Evolutionary conservation across 345 rosid genomes (phyloP).

Genomic region (Syzygium aromaticum): DNA sequence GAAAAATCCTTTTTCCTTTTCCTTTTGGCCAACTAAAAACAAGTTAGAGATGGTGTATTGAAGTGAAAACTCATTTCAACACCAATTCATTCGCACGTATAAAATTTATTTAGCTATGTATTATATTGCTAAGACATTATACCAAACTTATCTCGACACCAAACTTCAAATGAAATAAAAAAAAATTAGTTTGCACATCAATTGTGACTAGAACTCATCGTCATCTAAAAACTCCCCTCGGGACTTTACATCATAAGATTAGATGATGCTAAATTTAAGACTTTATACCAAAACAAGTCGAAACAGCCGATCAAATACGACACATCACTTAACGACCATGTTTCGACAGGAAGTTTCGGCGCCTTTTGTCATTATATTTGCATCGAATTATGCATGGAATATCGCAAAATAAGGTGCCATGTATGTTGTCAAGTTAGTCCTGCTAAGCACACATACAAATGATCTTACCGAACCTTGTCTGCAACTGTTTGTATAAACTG

Average conservation of each 20-base stretch:
- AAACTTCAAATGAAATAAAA: background rate
- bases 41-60: background rate
- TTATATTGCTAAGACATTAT: too few species aligned
- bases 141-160: background rate
- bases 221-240: background rate
- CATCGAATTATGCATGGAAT: background rate
- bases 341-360: background rate
- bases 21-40: background rate
- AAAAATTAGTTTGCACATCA: background rate
- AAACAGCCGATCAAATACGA: background rate
- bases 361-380: background rate
- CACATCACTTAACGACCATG: background rate
- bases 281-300: background rate
- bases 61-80: background rate
- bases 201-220: background rate
- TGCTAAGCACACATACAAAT: background rate
- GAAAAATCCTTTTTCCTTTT: background rate
- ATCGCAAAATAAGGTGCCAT: background rate
- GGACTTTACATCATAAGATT: background rate
- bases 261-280: background rate
- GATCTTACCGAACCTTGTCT: background rate
- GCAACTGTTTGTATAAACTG: background rate
- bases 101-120: too few species aligned
- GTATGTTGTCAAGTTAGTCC: background rate
- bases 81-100: background rate